phyloP scores from a whole-genome alignment of 1,139 yeast genomes.

The Kodamaea arcana region DNA sequence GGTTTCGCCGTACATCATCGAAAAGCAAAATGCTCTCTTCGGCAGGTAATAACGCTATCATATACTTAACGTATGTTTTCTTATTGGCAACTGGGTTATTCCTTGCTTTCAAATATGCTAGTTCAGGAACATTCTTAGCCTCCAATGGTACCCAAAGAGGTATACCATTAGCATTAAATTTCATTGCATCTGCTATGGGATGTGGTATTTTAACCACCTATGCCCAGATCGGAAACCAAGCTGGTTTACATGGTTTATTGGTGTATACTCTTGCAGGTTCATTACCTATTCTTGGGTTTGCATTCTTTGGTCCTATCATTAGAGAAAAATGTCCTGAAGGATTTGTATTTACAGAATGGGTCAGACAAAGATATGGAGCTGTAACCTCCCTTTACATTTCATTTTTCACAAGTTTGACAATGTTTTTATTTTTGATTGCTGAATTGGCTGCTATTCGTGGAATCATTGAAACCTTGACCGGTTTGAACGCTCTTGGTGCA shows the following conservation, averaged over 20 bases:
- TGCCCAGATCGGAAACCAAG: constrained; percentile 77
- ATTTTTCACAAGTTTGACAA: constrained; percentile 77
- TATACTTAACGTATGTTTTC: constrained; percentile 68
- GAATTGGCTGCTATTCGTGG: constrained; percentile 78
- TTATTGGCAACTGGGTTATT: constrained; percentile 58
- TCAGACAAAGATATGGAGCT: constrained; percentile 70
- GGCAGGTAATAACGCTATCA: constrained; percentile 62
- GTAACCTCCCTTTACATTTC: constrained; percentile 72
- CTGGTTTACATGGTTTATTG: constrained; percentile 84
- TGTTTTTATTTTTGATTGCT: constrained; percentile 84
- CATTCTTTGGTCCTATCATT: constrained; percentile 76
- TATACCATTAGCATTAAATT: constrained; percentile 77
- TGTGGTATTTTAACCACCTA: constrained; percentile 85
- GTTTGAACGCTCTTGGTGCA: constrained; percentile 74
- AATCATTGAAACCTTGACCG: constrained; percentile 76
- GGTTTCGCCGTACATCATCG: no score
- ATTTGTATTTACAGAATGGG: constrained; percentile 95
- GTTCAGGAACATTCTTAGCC: constrained; percentile 55
- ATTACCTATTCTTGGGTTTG: constrained; percentile 78
- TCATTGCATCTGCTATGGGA: constrained; percentile 90
- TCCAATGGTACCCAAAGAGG: constrained; percentile 81
- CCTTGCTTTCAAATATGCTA: constrained; percentile 51
- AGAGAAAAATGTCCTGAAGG: constrained; percentile 83
- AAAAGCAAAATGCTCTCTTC: constrained; percentile 31
- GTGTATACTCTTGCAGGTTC: constrained; percentile 83